Evolutionary conservation across 805 yeast genomes (phyloP).

Genomic region (Candida taoyuanica): DNA sequence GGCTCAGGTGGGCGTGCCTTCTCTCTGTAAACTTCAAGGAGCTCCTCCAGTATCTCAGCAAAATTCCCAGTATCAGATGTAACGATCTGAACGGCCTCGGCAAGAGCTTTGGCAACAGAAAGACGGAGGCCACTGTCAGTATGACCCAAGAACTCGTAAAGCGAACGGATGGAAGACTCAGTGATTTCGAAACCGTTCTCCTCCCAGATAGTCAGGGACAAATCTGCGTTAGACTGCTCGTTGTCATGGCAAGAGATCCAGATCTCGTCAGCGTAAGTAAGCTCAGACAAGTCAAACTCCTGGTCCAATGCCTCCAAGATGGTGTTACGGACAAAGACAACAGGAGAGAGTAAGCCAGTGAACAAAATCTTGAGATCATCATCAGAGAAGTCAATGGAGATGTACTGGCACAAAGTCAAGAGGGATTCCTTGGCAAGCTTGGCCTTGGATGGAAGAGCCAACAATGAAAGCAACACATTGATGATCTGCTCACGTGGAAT

Average conservation of each 20-base stretch:
- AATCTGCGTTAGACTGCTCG: slow-evolving; percentile 52
- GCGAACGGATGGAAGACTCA: slow-evolving; percentile 38
- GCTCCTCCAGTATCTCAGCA: slow-evolving; percentile 33
- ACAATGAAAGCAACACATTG: slow-evolving; percentile 54
- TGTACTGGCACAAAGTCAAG: slow-evolving; percentile 68
- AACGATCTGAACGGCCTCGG: slow-evolving; percentile 45
- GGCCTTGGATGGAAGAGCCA: slow-evolving; percentile 72
- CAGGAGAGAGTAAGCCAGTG: slow-evolving; percentile 52
- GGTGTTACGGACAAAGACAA: slow-evolving; percentile 68
- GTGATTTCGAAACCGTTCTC: slow-evolving; percentile 60
- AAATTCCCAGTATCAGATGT: slow-evolving; percentile 26
- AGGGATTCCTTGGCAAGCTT: slow-evolving; percentile 82
- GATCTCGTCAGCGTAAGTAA: slow-evolving; percentile 57
- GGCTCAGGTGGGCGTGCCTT: slow-evolving; percentile 75
- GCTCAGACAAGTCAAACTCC: slow-evolving; percentile 54
- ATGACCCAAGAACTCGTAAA: slow-evolving; percentile 48
- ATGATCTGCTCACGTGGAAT: slow-evolving; percentile 70
- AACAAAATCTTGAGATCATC: slow-evolving; percentile 58
- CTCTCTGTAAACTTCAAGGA: slow-evolving; percentile 53
- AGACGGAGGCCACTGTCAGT: slow-evolving; percentile 63
- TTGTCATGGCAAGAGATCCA: slow-evolving; percentile 78
- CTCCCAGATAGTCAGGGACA: slow-evolving; percentile 82
- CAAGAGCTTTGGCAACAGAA: slow-evolving; percentile 67
- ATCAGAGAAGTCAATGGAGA: slow-evolving; percentile 54
- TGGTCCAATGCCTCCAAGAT: slow-evolving; percentile 81